These are phyloP conservation scores for Herpetospermum pedunculosum DNA, from an alignment of 306 rosid species.

Conservation along the genomic window DNA sequence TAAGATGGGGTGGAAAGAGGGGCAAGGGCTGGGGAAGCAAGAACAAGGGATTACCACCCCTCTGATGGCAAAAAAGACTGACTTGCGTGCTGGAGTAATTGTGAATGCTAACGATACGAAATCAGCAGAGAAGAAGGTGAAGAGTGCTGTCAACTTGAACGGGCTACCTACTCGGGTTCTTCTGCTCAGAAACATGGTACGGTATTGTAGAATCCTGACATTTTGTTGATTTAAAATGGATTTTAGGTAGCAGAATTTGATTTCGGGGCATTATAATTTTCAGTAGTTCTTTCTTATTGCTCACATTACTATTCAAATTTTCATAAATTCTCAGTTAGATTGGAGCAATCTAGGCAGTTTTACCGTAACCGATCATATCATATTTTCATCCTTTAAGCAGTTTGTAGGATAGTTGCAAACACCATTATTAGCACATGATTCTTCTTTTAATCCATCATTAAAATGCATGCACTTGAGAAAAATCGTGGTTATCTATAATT, in stretches of 20 bases:
- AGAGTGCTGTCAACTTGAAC: constrained; percentile 60
- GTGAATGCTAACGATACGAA: constrained; percentile 80
- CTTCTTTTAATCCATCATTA: not conserved
- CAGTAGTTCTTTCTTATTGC: not conserved
- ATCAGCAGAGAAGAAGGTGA: constrained; percentile 62
- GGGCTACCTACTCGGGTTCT: constrained; percentile 82
- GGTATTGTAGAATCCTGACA: constrained; percentile 3
- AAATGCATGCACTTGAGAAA: not conserved
- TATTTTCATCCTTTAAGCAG: not conserved
- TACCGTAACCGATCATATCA: not conserved
- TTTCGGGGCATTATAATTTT: not conserved
- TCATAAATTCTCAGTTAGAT: not conserved
- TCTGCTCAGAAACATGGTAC: constrained; percentile 90
- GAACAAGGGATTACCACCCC: constrained; percentile 98
- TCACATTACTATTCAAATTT: not conserved
- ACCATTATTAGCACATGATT: not conserved
- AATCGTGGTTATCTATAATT: not conserved
- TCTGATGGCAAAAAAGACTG: constrained; percentile 92
- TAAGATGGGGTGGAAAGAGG: constrained; percentile 98
- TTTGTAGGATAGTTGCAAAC: not conserved
- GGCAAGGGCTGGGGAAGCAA: constrained; percentile 94
- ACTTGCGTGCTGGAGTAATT: constrained; percentile 89
- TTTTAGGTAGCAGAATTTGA: not conserved
- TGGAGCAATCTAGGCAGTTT: not conserved
- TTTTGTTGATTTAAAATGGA: not conserved